A percentile compares a stretch with the other conserved stretches of the same genome.
Conservation (phyloP, 768 basidiomycete species). For the Mycena belliarum region DNA sequence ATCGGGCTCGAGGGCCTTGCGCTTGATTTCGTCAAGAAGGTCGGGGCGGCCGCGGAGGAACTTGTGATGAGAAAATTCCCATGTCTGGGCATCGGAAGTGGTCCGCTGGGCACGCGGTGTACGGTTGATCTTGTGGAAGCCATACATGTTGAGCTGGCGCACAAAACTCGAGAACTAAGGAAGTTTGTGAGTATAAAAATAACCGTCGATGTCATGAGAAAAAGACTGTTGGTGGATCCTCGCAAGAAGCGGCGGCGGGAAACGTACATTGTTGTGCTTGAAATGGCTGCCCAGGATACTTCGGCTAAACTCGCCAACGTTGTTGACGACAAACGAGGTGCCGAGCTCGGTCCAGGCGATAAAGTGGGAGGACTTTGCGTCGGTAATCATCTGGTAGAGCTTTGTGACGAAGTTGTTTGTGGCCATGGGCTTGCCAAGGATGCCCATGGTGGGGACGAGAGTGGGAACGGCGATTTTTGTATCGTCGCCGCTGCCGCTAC, state of each 20-base stretch:
- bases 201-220: neutral
- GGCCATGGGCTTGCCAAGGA: conserved; percentile 66
- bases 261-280: conserved; percentile 84
- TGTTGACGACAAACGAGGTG: conserved; percentile 83
- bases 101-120: conserved; percentile 84
- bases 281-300: conserved; percentile 85
- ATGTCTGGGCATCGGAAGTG: conserved; percentile 77
- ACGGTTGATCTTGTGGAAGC: conserved; percentile 93
- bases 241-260: neutral
- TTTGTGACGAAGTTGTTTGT: conserved; percentile 88
- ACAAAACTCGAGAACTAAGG: conserved; percentile 89
- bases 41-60: conserved; percentile 81
- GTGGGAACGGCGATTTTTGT: conserved; percentile 19
- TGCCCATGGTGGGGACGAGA: conserved; percentile 45
- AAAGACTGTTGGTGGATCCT: conserved; percentile 10
- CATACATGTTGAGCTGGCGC: conserved; percentile 95
- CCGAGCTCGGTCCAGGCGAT: conserved; percentile 84
- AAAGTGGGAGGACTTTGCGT: conserved; percentile 75
- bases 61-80: conserved; percentile 89
- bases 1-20: conserved; percentile 83
- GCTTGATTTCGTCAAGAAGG: conserved; percentile 82
- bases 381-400: conserved; percentile 89
- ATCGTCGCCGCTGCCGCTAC: conserved; percentile 41
- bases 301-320: conserved; percentile 83
- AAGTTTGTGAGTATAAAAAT: neutral